These are phyloP conservation scores for Phytopythium cucurbitacearum DNA, from an alignment of 352 stramenopile species.

Conservation along the genomic window DNA sequence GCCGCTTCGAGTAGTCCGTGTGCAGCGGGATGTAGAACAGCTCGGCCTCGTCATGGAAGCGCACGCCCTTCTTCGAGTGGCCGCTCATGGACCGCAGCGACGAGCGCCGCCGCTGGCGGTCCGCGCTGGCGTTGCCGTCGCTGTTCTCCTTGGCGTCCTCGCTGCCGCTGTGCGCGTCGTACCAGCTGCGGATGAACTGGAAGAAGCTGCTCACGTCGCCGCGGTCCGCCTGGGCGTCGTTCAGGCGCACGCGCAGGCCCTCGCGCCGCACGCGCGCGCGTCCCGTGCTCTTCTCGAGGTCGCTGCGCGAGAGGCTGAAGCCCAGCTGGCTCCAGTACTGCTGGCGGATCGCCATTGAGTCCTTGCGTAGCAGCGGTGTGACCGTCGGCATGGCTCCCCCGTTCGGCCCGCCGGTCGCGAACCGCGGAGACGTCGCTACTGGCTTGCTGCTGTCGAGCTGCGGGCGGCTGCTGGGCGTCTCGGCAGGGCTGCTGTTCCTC, in stretches of 20 bases:
- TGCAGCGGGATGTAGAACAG: slow-evolving; percentile 86
- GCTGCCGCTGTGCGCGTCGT: slow-evolving; percentile 30
- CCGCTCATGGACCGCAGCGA: slow-evolving; percentile 18
- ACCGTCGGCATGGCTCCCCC: slow-evolving; percentile 14
- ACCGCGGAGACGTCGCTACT: slow-evolving; percentile 1
- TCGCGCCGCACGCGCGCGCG: slow-evolving; percentile 57
- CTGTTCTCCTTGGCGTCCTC: slow-evolving; percentile 21
- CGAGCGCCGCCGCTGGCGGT: slow-evolving; percentile 15
- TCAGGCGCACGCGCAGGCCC: slow-evolving; percentile 72
- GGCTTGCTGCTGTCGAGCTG: not conserved
- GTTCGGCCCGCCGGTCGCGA: slow-evolving; percentile 12
- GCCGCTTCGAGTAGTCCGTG: slow-evolving; percentile 80
- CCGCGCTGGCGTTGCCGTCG: slow-evolving; percentile 9
- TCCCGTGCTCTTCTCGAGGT: slow-evolving; percentile 76
- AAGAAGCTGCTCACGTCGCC: slow-evolving; percentile 63
- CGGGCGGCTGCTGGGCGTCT: slow-evolving; percentile 7
- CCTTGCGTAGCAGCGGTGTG: slow-evolving; percentile 51
- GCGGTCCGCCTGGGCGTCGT: slow-evolving; percentile 44
- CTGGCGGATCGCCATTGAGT: slow-evolving; percentile 79
- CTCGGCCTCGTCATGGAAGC: slow-evolving; percentile 75
- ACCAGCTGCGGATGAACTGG: slow-evolving; percentile 82
- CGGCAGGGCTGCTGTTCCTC: slow-evolving; percentile 11
- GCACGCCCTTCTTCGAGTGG: slow-evolving; percentile 35
- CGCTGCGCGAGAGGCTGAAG: slow-evolving; percentile 71
- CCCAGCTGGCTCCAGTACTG: slow-evolving; percentile 87